Conservation (phyloP, 2,329 filamentous ascomycete species). For the Colletotrichum cordylinicola region DNA sequence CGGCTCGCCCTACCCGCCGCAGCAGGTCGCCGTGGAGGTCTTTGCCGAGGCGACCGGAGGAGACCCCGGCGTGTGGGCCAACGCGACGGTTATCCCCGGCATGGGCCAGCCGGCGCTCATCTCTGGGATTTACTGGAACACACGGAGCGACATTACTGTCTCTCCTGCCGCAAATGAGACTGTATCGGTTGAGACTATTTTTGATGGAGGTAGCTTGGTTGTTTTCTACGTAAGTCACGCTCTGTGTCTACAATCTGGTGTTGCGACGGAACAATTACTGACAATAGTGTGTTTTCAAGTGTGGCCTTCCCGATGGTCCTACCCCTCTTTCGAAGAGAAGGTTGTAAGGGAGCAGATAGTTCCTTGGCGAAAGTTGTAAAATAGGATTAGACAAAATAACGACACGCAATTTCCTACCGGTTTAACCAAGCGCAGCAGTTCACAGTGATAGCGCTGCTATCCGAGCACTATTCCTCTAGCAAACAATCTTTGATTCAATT, state of each 20-base stretch:
- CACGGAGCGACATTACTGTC: background rate
- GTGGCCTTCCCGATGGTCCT: background rate
- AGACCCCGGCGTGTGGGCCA: background rate
- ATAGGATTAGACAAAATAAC: background rate
- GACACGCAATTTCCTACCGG: background rate
- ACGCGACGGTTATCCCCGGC: background rate
- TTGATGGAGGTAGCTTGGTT: background rate
- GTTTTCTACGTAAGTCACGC: background rate
- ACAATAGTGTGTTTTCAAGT: background rate
- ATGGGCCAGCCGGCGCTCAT: background rate
- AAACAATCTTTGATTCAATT: too few relatives aligned
- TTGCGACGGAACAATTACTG: background rate
- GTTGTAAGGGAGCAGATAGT: background rate
- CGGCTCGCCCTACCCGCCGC: background rate
- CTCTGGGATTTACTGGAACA: background rate
- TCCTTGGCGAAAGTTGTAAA: rapidly evolving
- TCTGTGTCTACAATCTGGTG: rapidly evolving
- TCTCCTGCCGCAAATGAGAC: background rate
- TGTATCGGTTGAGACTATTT: background rate
- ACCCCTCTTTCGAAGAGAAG: background rate
- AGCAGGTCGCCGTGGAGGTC: background rate
- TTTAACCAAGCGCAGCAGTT: background rate
- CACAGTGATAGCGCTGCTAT: too few relatives aligned
- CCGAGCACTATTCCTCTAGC: too few relatives aligned
- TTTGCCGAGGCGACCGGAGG: background rate